These are phyloP conservation scores for Trichoderma atrobrunneum DNA, from an alignment of 2,329 filamentous ascomycete genomes.

Conservation along the genomic window DNA sequence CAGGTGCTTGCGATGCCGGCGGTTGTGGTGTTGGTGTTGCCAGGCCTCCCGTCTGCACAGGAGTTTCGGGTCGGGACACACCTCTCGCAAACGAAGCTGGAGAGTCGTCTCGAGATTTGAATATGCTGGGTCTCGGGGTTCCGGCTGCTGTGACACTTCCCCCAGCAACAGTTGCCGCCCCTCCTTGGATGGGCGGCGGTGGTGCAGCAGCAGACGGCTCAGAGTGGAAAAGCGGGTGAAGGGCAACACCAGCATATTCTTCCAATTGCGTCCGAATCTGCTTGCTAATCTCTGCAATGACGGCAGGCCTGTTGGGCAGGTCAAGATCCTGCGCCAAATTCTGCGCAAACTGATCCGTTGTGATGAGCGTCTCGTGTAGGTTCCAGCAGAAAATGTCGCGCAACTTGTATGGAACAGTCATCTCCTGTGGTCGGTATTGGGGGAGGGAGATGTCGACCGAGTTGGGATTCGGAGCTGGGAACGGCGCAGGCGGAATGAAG, in stretches of 20 bases:
- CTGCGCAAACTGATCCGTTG: slow-evolving; percentile 93
- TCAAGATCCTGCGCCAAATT: slow-evolving; percentile 89
- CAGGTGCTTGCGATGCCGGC: slow-evolving; percentile 39
- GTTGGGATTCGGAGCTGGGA: slow-evolving; percentile 61
- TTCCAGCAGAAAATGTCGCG: slow-evolving; percentile 99
- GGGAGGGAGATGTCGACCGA: slow-evolving; percentile 69
- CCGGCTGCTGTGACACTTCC: slow-evolving; percentile 25
- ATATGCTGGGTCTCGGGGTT: slow-evolving; percentile 31
- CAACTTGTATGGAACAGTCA: slow-evolving; percentile 79
- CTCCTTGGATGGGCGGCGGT: slow-evolving; percentile 18
- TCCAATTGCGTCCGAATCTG: slow-evolving; percentile 94
- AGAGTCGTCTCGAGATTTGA: slow-evolving; percentile 40
- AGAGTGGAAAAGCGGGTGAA: slow-evolving; percentile 86
- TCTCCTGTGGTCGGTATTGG: slow-evolving; percentile 75
- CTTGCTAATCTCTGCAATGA: slow-evolving; percentile 80
- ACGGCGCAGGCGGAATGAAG: slow-evolving; percentile 64
- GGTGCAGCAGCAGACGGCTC: slow-evolving; percentile 35
- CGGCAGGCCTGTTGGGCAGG: slow-evolving; percentile 68
- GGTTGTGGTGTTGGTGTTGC: slow-evolving; percentile 51
- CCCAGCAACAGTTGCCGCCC: slow-evolving; percentile 16
- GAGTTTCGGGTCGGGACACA: slow-evolving; percentile 55
- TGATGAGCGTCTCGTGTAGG: slow-evolving; percentile 87
- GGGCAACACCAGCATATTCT: slow-evolving; percentile 90
- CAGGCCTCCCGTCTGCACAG: slow-evolving; percentile 49
- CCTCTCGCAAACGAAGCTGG: slow-evolving; percentile 35